Evolutionary conservation across 2,329 filamentous ascomycete genomes (phyloP), one percentile per base, ranked within the genome.

Genomic region (Aureobasidium pullulans): DNA sequence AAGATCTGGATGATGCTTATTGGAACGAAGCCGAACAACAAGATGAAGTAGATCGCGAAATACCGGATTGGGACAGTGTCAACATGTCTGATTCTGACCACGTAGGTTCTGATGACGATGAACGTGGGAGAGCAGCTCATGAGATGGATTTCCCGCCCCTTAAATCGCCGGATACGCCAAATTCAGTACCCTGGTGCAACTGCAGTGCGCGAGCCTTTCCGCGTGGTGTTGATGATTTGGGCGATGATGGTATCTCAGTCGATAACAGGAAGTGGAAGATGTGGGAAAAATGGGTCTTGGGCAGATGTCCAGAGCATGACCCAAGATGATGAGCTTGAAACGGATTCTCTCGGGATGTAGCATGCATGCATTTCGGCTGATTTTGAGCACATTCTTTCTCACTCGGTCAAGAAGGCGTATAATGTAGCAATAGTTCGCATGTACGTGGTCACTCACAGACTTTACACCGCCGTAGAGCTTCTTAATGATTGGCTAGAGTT

Each of bases 201-300:
- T 78, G 76, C 67, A 71, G 71, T 60, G 71, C 67, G 6, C 65
- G 63, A 28, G 65, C 64, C 10, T 72, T 71, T 67, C 66, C 73
- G 56, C 72, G 75, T 47, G 73, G 69, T 57, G 70, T 73, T 7
- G 77, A 79, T 29, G 72, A 75, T 23, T 67, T 82, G 6, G 74
- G 71, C 15, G 80, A 82, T 63, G 74, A 81, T 63, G 79, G 79
- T 1, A 61, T 71, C 3, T 68, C 67, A 40, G 78, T 81, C 4
- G 74, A 71, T n/a, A 75, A 76, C 62, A 65, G 69, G 37, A 78
- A 81, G 64, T 74, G 81, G 54, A 81, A 81, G 64, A 71, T 76
- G 57, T 83, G 80, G 80, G 79, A 83, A 67, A 76, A 76, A 64
- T 83, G 80, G 80, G 77, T 79, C 11, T 66, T 81, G 11, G 70